Base-by-base conservation (phyloP, 768 basidiomycete genomes). In the Amyloporia xantha region DNA sequence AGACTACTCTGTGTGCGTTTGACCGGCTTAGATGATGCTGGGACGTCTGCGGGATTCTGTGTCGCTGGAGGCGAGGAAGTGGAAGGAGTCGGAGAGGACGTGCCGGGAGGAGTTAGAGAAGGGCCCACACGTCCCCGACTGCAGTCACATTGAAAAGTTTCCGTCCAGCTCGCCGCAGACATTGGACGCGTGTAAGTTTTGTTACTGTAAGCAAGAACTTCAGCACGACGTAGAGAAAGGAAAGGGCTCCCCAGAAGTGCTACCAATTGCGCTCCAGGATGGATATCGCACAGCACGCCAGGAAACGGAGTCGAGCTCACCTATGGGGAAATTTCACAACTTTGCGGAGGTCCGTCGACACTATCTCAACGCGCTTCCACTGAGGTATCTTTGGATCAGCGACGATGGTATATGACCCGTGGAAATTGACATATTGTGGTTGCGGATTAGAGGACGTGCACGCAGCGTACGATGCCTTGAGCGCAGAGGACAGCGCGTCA, bases 371-470 rank as follows among this genome's bases (percentile, higher is more conserved):
- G 28, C 50, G 55, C 33, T 28, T 20, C 36, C 27, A 30, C 15
- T 43, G n/a, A 7, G 26, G 17, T 15, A 55, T 21, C 13, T 44
- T 26, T 6, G 58, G 54, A 49, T 59, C 58, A n/a, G 51, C 46
- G 23, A 59, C 41, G 26, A 59, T 48, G n/a, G 58, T 48, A 48
- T 51, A 59, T 5, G 46, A 24, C 3, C 55, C 58, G 21, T 47
- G 27, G 50, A 57, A 59, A 11, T 40, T 44, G 39, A 55, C 28
- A 44, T 28, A 45, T 9, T 13, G 40, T 30, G 45, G 50, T 7
- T 21, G 20, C 30, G 41, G 20, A 38, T 17, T 20, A 19, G 24
- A 41, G 30, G 30, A 15, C 30, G 30, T 33, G 15, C 30, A 33
- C 15, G 20, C 25, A 15, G 44, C 26, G 49, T 55, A 46, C 40